These are phyloP conservation scores for Physcomitrellopsis africana DNA, from an alignment of 225 moss, liverwort and hornwort species.

Conservation along the genomic window DNA sequence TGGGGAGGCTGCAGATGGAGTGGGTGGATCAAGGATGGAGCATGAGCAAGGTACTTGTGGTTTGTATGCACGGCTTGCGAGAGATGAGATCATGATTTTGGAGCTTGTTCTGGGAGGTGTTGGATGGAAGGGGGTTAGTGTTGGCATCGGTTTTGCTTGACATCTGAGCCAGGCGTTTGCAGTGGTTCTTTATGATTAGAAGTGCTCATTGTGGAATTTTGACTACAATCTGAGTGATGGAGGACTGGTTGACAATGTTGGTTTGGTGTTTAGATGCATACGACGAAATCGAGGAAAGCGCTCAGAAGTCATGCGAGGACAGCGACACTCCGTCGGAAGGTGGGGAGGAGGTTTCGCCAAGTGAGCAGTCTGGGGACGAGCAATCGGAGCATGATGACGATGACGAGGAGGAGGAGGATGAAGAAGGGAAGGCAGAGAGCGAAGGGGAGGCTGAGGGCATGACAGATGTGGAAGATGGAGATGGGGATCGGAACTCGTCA, in stretches of 20 bases:
- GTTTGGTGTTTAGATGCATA: constrained; percentile 30
- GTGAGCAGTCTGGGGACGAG: constrained; percentile 30
- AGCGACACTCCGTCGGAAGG: constrained; percentile 70
- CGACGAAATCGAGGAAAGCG: constrained; percentile 74
- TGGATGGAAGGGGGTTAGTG: neutral
- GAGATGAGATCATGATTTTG: no score
- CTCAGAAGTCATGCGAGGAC: constrained; percentile 38
- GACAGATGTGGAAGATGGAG: constrained; percentile 69
- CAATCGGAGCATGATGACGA: constrained; percentile 42
- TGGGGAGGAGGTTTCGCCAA: constrained; percentile 59
- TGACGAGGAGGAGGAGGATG: constrained; percentile 39
- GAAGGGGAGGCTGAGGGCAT: constrained; percentile 79
- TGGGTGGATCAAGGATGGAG: constrained; percentile 28
- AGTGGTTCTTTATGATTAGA: no score
- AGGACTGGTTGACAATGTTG: neutral
- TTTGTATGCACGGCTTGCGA: no score
- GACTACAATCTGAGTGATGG: no score
- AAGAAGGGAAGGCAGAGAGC: constrained; percentile 79
- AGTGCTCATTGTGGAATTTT: no score
- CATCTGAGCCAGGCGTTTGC: neutral
- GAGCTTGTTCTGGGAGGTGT: neutral
- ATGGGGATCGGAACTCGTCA: constrained; percentile 67
- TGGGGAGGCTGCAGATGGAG: constrained; percentile 37
- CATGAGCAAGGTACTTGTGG: constrained; percentile 25
- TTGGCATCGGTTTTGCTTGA: no score